These are phyloP conservation scores for Chrysoporthe cubensis DNA, from an alignment of 2,329 filamentous ascomycete species.

Conservation along the genomic window DNA sequence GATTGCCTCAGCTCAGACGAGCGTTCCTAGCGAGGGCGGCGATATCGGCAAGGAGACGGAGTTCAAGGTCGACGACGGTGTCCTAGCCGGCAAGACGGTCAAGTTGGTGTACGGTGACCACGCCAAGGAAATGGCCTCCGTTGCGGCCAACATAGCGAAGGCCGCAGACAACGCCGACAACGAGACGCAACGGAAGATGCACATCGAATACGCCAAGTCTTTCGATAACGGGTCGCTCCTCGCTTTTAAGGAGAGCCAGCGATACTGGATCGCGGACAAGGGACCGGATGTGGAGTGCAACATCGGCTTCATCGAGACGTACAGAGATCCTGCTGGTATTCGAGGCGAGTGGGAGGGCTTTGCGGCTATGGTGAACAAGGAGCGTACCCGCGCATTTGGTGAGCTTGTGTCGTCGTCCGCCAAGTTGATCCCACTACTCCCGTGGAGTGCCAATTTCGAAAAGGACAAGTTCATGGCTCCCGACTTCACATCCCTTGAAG, in stretches of 20 bases:
- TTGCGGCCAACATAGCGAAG: slow-evolving; percentile 68
- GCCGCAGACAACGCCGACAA: slow-evolving; percentile 74
- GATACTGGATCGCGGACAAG: slow-evolving; percentile 82
- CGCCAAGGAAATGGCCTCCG: slow-evolving; percentile 69
- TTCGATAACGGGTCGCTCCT: slow-evolving; percentile 76
- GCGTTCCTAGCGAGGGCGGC: slow-evolving; percentile 63
- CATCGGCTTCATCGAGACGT: slow-evolving; percentile 84
- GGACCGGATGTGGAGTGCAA: slow-evolving; percentile 80
- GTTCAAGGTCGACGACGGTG: slow-evolving; percentile 63
- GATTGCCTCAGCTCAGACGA: slow-evolving; percentile 69
- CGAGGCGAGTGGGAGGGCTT: slow-evolving; percentile 87
- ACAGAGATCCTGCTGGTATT: slow-evolving; percentile 79
- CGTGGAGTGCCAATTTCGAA: slow-evolving; percentile 88
- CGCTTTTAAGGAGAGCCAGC: slow-evolving; percentile 79
- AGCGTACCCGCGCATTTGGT: slow-evolving; percentile 85
- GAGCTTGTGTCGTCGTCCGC: slow-evolving; percentile 82
- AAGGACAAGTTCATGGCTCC: slow-evolving; percentile 95
- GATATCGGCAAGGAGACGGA: slow-evolving; percentile 70
- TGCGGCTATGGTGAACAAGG: slow-evolving; percentile 82
- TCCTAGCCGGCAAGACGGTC: slow-evolving; percentile 68
- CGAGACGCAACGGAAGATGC: slow-evolving; percentile 74
- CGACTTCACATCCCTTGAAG: slow-evolving; percentile 94
- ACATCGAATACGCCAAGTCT: slow-evolving; percentile 73
- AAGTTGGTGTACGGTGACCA: slow-evolving; percentile 78
- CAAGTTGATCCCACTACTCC: slow-evolving; percentile 82